Evolutionary conservation across 1,284 basidiomycete genomes (phyloP), one percentile per base, ranked within the genome.

Genomic region (Leccinum fallax): DNA sequence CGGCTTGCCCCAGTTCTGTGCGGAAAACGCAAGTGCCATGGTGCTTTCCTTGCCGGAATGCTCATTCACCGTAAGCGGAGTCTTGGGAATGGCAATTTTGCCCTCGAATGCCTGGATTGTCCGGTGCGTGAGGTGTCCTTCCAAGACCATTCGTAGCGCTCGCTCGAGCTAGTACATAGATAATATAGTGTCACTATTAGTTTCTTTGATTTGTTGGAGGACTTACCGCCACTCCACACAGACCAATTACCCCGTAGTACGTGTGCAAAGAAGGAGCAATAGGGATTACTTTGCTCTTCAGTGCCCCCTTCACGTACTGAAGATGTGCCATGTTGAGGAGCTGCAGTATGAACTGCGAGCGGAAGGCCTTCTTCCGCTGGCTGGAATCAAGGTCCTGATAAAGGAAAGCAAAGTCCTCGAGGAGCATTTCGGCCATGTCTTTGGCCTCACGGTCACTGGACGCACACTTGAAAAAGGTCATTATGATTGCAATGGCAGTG

Each of bases 31-130:
- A 2, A 36, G 28, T 8, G 26, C 36, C 4, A 30, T 30, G 9
- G 26, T 10, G 8, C 59, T 60, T 60, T 57, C 46, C 46, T 57
- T 56, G 11, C 59, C n/a, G 2, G 53, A 60, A 1, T 56, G 34
- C 7, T 56, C 10, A 5, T 59, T 59, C 30, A 55, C 7, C 21
- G 48, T 55, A 10, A 55, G 11, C 3, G 32, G 32, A 2, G 11
- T 55, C 30, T 59, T 59, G 4, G 21, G 52, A 1, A n/a, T 7
- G 4, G 2, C 13, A 4, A 19, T 55, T 21, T 59, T 56, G 6
- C 30, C 40, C 11, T 59, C 43, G 16, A 55, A 19, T 4, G n/a
- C 53, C n/a, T 55, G 21, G n/a, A 55, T 55, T 21, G 16, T 49
- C 15, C 24, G 15, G 7, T 28, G 10, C 0, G 10, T 59, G 16